Base-by-base conservation (phyloP, 495 filamentous ascomycete species). In the Thozetella sp. region DNA sequence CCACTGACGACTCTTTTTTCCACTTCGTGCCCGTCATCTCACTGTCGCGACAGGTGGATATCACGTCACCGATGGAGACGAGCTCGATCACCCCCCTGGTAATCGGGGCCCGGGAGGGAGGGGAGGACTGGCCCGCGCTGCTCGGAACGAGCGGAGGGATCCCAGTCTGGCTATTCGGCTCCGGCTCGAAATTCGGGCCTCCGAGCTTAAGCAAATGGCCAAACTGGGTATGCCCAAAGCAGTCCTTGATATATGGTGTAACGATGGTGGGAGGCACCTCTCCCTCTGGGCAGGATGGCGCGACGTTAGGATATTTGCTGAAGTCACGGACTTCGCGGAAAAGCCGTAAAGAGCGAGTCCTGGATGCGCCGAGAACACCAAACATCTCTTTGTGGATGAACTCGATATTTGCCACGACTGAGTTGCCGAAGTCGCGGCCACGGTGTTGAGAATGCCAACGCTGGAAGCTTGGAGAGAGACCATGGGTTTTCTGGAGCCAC, bases 311-410 rank as follows among this genome's bases (percentile, higher is more conserved):
- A 57, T 67, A 64, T 15, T 56, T 51, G 4, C 37, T 45, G 40
- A 65, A 58, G 13, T 62, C 53, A 23, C 63, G 52, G 1, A 62
- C 56, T 54, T 80, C 75, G 13, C 43, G 51, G 79, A 84, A 89
- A 0, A 89, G 60, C 0, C 66, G 61, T 19, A 84, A 73, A 1
- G 62, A 56, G 3, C 52, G 46, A 1, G 76, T 69, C 1, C 63
- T 53, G 19, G 55, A 57, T 2, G 63, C 9, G 0, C 60, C 59
- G 1, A 71, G 58, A 19, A 76, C 67, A 20, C 79, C 80, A 55
- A 78, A 59, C 4, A 76, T 70, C 67, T 93, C 86, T 54, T 87
- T 88, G 70, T 77, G 88, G 0, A 93, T 76, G 63, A 84, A 93
- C 1, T 78, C 75, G 0, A 82, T 67, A 55, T 92, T 83, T 0